phyloP scores from a whole-genome alignment of 1,284 basidiomycete species.

The Baeospora myosura region DNA sequence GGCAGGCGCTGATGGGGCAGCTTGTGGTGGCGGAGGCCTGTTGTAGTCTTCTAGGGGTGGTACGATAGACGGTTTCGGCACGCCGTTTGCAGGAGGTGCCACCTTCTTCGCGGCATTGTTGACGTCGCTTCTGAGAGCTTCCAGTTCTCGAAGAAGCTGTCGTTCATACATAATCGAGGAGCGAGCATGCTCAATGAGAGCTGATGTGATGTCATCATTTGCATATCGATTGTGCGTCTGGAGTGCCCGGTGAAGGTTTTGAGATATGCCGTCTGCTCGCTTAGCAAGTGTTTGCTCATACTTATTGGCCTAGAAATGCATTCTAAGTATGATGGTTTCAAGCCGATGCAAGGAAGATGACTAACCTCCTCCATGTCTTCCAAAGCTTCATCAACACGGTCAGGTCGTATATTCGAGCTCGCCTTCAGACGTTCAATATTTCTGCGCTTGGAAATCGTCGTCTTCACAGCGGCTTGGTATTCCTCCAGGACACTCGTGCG shows the following conservation, averaged over 20 bases:
- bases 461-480: conserved; percentile 84
- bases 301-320: conserved; percentile 63
- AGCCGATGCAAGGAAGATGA: conserved; percentile 2
- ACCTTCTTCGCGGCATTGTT: conserved; percentile 57
- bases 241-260: conserved; percentile 81
- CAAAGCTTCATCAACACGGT: conserved; percentile 86
- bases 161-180: conserved; percentile 87
- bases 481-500: conserved; percentile 86
- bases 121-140: conserved; percentile 76
- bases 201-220: conserved; percentile 82
- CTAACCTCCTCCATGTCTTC: conserved; percentile 89
- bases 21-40: conserved; percentile 27
- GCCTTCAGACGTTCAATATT: conserved; percentile 87
- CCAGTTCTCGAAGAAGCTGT: conserved; percentile 80
- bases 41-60: conserved; percentile 59
- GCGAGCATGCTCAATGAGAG: conserved; percentile 85
- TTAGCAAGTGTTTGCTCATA: conserved; percentile 78
- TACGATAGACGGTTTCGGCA: conserved; percentile 52
- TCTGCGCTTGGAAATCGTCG: conserved; percentile 84
- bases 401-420: conserved; percentile 77
- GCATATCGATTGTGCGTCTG: conserved; percentile 77
- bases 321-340: not conserved
- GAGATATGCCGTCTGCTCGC: conserved; percentile 83
- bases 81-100: conserved; percentile 36
- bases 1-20: conserved; percentile 21